Conservation (phyloP, 169 alveolate species). For the Plasmodium vinckei region DNA sequence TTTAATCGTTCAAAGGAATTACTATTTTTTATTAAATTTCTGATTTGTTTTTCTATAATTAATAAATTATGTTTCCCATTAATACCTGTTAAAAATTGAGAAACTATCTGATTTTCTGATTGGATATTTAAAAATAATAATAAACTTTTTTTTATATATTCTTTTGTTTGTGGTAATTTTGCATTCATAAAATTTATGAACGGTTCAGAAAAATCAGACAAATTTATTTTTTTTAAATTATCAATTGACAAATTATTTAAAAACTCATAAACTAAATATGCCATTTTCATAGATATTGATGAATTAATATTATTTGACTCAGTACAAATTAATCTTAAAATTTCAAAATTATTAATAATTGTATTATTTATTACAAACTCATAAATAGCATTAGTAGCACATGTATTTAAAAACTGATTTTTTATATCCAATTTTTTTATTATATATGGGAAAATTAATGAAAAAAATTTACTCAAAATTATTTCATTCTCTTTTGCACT, state of each 20-base stretch:
- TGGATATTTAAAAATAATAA: slow-evolving; percentile 20
- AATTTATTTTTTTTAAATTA: slow-evolving; percentile 14
- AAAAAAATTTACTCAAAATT: slow-evolving; percentile 24
- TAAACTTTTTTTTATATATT: slow-evolving; percentile 35
- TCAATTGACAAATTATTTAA: slow-evolving; percentile 48
- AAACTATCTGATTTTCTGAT: slow-evolving; percentile 15
- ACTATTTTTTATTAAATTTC: slow-evolving; percentile 14
- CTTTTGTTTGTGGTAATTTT: slow-evolving; percentile 57
- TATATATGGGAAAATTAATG: slow-evolving; percentile 27
- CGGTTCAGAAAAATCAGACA: slow-evolving; percentile 41
- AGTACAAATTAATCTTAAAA: slow-evolving; percentile 57
- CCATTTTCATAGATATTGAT: slow-evolving; percentile 27
- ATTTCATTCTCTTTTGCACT: slow-evolving; percentile 18
- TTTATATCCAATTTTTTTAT: slow-evolving; percentile 44
- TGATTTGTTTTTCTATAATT: slow-evolving; percentile 34
- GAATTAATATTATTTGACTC: slow-evolving; percentile 49
- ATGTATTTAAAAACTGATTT: slow-evolving; percentile 44
- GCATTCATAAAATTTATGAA: slow-evolving; percentile 66
- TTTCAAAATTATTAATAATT: slow-evolving; percentile 42
- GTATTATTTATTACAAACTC: slow-evolving; percentile 44
- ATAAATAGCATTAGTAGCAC: slow-evolving; percentile 38
- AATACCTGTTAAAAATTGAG: slow-evolving; percentile 10
- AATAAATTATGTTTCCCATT: slow-evolving; percentile 8
- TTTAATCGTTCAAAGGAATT: not conserved
- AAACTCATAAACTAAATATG: slow-evolving; percentile 56